Base-by-base conservation (phyloP, 768 basidiomycete species). In the Auricularia heimuer region DNA sequence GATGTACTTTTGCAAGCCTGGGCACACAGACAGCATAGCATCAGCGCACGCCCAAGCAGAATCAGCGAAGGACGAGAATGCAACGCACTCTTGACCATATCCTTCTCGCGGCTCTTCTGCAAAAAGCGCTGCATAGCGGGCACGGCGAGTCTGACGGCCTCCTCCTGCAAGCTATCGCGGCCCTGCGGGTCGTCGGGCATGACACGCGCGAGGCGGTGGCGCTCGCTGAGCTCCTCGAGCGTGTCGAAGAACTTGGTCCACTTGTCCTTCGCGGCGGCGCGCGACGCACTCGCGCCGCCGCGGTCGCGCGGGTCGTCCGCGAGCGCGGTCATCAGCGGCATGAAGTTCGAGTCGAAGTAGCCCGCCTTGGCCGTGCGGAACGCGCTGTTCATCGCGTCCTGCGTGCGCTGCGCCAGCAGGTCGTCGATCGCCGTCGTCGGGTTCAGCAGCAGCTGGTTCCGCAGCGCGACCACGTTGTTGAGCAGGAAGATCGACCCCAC, bases 271-370 rank as follows among this genome's bases (percentile, higher is more conserved):
- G 83, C 83, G 3, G 83, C 84, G 3, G 81, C 79, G 74, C 83
- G 84, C 34, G 80, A 80, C 6, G 73, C 76, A 69, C 83, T 82
- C 69, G 81, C 68, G 67, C 76, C 67, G 71, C 73, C 65, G 67
- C 83, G 84, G 36, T 74, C 78, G 62, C 73, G 75, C 12, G 56
- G 29, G 76, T 85, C 77, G 77, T 83, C 72, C 74, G 79, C 75
- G 64, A 84, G 75, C 21, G 81, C 69, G 65, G 89, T 87, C 78
- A 93, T 84, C 62, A 93, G 76, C 11, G 89, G 87, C 6, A 86
- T 85, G 73, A 89, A 92, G 74, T 91, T 93, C 29, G 87, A 79
- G 67, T 92, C 91, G 66, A 91, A 91, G 74, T 94, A 94, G 3
- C 80, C 87, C 8, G 90, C 89, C 73, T 92, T 92, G 54, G 91